These are phyloP conservation scores for Thraustochytrium striatum DNA, from an alignment of 352 stramenopile genomes.

Conservation along the genomic window DNA sequence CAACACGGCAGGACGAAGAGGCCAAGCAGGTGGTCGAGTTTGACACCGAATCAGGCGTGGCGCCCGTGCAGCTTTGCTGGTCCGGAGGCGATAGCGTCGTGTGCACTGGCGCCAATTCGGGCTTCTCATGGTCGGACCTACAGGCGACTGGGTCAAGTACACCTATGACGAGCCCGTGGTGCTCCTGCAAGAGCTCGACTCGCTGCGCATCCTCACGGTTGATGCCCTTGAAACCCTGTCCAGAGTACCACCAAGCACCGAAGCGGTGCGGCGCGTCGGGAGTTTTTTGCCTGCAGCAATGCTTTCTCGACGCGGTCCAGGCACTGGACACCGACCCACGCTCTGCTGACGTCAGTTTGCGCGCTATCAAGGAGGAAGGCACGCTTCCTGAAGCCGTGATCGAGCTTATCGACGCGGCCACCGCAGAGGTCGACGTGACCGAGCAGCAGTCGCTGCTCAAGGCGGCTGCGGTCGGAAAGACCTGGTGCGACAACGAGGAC, in stretches of 20 bases:
- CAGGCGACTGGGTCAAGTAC: slow-evolving; percentile 54
- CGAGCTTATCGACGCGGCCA: slow-evolving; percentile 47
- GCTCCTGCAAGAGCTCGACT: slow-evolving; percentile 50
- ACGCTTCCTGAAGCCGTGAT: slow-evolving; percentile 21
- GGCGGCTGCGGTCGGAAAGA: slow-evolving; percentile 48
- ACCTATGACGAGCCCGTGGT: slow-evolving; percentile 52
- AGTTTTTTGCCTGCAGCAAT: background rate
- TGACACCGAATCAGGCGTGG: slow-evolving; percentile 50
- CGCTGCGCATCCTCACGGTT: slow-evolving; percentile 48
- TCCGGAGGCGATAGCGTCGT: slow-evolving; percentile 52
- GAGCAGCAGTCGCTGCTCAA: slow-evolving; percentile 45
- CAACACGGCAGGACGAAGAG: slow-evolving; percentile 42
- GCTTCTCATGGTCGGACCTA: slow-evolving; percentile 49
- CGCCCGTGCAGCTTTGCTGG: slow-evolving; percentile 52
- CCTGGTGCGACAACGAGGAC: slow-evolving; percentile 44
- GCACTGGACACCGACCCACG: background rate
- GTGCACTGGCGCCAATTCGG: slow-evolving; percentile 50
- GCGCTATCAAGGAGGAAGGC: slow-evolving; percentile 12
- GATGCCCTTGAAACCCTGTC: slow-evolving; percentile 50
- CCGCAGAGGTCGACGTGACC: slow-evolving; percentile 41
- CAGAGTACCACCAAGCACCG: background rate
- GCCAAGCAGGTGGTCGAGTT: slow-evolving; percentile 22
- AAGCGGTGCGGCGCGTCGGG: background rate
- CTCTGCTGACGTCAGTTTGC: slow-evolving; percentile 1
- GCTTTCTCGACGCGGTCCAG: slow-evolving; percentile 28